Percentiles rank a stretch among this genome's conserved stretches.
phyloP scores from a whole-genome alignment of 306 rosid species.

The Cercis canadensis region DNA sequence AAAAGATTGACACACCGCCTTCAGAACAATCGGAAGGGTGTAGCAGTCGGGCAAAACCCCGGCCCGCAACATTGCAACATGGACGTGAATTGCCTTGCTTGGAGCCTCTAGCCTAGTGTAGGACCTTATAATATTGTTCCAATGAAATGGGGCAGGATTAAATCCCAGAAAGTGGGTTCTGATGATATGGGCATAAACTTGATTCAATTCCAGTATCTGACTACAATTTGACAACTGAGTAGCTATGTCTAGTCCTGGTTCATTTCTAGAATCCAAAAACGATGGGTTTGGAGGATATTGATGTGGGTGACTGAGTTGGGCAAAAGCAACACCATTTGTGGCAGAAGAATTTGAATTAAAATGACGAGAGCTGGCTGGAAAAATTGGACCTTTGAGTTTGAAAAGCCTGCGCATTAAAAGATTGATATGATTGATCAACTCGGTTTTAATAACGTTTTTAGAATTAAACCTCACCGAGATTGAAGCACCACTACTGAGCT shows the following conservation, averaged over 20 bases:
- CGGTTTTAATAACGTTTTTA: too few relatives aligned
- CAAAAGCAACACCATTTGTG: background rate
- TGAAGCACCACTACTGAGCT: too few relatives aligned
- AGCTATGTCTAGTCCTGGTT: conserved; percentile 38
- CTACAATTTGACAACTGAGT: conserved; percentile 44
- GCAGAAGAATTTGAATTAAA: conserved; percentile 2
- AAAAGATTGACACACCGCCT: conserved; percentile 53
- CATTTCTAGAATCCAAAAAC: conserved; percentile 15
- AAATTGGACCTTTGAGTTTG: conserved; percentile 11
- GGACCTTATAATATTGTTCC: conserved; percentile 72
- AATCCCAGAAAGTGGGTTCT: conserved; percentile 48
- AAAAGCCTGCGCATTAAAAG: conserved; percentile 37
- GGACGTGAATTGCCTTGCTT: conserved; percentile 47
- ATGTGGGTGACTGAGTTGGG: conserved; percentile 17
- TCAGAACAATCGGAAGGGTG: conserved; percentile 71
- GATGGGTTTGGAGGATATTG: background rate
- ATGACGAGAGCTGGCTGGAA: conserved; percentile 24
- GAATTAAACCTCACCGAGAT: too few relatives aligned
- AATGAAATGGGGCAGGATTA: conserved; percentile 58
- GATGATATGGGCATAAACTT: conserved; percentile 50
- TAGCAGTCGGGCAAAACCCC: conserved; percentile 67
- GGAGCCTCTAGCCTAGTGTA: conserved; percentile 63
- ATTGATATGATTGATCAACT: background rate
- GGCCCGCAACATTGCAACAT: conserved; percentile 52
- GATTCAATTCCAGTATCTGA: conserved; percentile 42